A percentile compares a stretch with the other conserved stretches of the same genome.
These are phyloP conservation scores for Pythium oligandrum DNA, from an alignment of 352 stramenopile genomes.

Conservation along the genomic window DNA sequence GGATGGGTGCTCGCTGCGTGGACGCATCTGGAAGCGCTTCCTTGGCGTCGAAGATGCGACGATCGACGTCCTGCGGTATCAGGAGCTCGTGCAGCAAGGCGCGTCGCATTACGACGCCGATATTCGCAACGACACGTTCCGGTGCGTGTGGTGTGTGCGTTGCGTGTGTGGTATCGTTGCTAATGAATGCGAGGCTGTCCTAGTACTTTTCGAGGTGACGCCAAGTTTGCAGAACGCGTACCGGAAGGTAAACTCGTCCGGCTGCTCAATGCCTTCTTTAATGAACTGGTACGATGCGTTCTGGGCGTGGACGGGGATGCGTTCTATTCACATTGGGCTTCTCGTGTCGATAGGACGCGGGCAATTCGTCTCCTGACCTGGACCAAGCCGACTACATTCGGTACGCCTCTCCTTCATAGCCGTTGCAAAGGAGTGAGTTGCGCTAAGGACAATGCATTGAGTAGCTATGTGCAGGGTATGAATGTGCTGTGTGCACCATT, in stretches of 20 bases:
- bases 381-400: constrained; percentile 12
- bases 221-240: constrained; percentile 84
- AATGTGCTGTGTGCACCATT: constrained; percentile 88
- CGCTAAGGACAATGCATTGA: neutral
- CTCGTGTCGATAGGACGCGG: no score
- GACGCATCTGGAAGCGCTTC: constrained; percentile 87
- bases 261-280: constrained; percentile 91
- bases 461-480: constrained; percentile 90
- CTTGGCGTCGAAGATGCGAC: constrained; percentile 65
- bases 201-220: constrained; percentile 82
- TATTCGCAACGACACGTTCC: constrained; percentile 91
- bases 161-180: neutral
- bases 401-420: neutral
- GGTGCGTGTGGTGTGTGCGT: constrained; percentile 1
- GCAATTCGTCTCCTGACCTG: no score
- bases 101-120: constrained; percentile 80
- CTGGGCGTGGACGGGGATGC: no score
- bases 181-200: neutral
- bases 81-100: constrained; percentile 58
- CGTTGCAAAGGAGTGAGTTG: neutral
- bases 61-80: constrained; percentile 59
- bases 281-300: constrained; percentile 42
- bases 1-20: constrained; percentile 58
- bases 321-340: no score
- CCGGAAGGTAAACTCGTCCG: constrained; percentile 89